Evolutionary conservation across 2,329 filamentous ascomycete genomes (phyloP).

Genomic region (Rutstroemia sp.): DNA sequence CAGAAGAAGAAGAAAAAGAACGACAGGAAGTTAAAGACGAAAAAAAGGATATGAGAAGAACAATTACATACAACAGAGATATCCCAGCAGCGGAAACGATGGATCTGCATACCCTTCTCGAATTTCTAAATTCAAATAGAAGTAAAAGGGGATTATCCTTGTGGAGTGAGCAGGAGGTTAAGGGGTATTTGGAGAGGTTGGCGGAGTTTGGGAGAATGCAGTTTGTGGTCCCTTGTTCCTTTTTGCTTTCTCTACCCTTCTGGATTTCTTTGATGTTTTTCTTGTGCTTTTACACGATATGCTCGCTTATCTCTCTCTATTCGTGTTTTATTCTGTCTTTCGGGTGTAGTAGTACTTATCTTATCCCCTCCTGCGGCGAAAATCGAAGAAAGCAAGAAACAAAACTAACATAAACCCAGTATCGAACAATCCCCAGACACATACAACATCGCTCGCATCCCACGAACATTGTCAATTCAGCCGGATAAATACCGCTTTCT

Average conservation of each 20-base stretch:
- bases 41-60: not conserved
- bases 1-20: no score
- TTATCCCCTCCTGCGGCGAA: no score
- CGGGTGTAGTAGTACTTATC: no score
- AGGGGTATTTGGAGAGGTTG: not conserved
- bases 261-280: no score
- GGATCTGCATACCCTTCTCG: not conserved
- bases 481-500: constrained; percentile 21
- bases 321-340: no score
- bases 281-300: no score
- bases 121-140: not conserved
- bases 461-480: constrained; percentile 20
- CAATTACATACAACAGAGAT: not conserved
- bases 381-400: not conserved
- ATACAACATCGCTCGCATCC: constrained; percentile 15
- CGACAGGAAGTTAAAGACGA: no score
- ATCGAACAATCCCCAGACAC: constrained; percentile 11
- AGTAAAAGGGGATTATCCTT: not conserved
- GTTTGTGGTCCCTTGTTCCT: not conserved
- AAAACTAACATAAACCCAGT: not conserved
- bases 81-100: not conserved
- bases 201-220: not conserved
- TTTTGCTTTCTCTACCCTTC: not conserved
- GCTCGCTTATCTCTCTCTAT: no score
- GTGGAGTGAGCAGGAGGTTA: not conserved